Evolutionary conservation across 75 land plant species (phyloP).

Genomic region (Sequoia sempervirens): DNA sequence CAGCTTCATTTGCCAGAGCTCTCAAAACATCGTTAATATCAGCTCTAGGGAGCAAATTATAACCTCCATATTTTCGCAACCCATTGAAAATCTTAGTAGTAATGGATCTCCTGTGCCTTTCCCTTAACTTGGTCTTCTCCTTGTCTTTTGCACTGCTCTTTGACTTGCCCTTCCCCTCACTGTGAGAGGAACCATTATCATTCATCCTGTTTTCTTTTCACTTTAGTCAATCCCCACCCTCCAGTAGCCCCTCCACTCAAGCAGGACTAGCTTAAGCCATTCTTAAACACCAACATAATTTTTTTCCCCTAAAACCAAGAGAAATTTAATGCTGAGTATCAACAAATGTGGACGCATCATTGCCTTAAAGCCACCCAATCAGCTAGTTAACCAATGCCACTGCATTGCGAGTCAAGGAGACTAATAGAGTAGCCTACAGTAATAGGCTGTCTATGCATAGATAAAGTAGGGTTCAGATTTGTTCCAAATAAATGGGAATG

Average conservation of each 20-base stretch:
- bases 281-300: background rate
- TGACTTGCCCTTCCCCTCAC: background rate
- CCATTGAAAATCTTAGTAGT: slow-evolving; percentile 61
- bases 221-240: background rate
- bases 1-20: slow-evolving; percentile 47
- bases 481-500: background rate
- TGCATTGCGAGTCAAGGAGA: background rate
- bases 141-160: slow-evolving; percentile 34
- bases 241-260: background rate
- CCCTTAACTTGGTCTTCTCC: slow-evolving; percentile 66
- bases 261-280: background rate
- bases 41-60: slow-evolving; percentile 52
- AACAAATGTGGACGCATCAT: background rate
- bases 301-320: background rate
- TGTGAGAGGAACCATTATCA: background rate
- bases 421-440: background rate
- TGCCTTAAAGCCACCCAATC: background rate
- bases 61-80: slow-evolving; percentile 52
- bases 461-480: background rate
- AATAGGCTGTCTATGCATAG: background rate
- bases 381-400: background rate
- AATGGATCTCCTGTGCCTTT: slow-evolving; percentile 49
- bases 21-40: slow-evolving; percentile 68
- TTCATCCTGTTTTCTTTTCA: background rate
- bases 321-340: background rate